A percentile compares a stretch with the other conserved stretches of the same genome.
Conservation (phyloP, 768 basidiomycete species). For the Rhodosporidiobolus sp. region DNA sequence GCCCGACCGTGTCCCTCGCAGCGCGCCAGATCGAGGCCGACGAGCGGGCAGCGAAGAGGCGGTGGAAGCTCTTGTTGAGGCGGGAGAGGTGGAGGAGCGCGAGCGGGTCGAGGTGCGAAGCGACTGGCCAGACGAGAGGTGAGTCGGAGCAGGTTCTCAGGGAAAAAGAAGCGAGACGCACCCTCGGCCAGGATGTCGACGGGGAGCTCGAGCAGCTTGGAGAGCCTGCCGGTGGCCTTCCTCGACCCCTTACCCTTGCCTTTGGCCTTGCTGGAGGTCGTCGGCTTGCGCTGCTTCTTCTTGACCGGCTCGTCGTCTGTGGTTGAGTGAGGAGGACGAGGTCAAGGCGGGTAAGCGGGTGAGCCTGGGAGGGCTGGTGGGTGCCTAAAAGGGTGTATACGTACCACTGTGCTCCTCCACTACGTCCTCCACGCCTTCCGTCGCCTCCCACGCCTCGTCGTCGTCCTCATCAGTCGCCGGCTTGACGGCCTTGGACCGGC, state of each 20-base stretch:
- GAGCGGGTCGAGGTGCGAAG: slow-evolving; percentile 13
- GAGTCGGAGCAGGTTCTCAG: neutral
- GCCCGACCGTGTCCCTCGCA: neutral
- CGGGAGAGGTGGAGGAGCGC: slow-evolving; percentile 6
- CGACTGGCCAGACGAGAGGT: neutral
- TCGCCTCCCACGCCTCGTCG: too few relatives aligned
- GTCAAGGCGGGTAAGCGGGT: neutral
- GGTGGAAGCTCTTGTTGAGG: neutral
- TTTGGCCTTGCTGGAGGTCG: neutral
- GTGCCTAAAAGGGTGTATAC: neutral
- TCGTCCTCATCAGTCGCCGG: too few relatives aligned
- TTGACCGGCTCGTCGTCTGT: neutral
- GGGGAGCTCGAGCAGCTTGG: neutral
- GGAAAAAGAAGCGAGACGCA: neutral
- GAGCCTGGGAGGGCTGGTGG: neutral
- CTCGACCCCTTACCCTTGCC: neutral
- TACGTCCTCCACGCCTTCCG: too few relatives aligned
- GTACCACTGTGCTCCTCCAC: neutral
- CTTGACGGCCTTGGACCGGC: too few relatives aligned
- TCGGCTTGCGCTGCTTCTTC: neutral
- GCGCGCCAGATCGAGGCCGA: neutral
- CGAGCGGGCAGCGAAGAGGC: neutral
- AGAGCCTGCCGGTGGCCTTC: neutral
- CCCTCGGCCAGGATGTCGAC: neutral
- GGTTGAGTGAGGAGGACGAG: neutral